These are phyloP conservation scores for Mycocentrospora acerina DNA, from an alignment of 2,329 filamentous ascomycete genomes.

Conservation along the genomic window DNA sequence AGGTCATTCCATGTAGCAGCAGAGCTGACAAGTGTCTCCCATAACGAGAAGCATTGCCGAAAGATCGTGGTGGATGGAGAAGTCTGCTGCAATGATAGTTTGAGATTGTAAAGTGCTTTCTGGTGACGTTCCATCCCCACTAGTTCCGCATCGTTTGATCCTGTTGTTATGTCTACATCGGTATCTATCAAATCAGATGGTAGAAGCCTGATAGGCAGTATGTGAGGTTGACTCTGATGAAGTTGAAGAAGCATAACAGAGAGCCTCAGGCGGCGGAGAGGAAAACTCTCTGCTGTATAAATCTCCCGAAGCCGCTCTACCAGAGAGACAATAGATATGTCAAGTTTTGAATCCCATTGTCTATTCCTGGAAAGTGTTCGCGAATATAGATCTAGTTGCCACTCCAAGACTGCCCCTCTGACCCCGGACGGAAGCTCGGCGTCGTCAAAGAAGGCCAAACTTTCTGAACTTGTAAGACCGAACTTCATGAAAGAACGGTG, in stretches of 20 bases:
- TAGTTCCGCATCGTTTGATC: slow-evolving; percentile 38
- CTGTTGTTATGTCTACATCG: not conserved
- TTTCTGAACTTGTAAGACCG: slow-evolving; percentile 52
- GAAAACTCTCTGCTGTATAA: slow-evolving; percentile 30
- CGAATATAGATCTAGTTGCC: slow-evolving; percentile 40
- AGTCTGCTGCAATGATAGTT: slow-evolving; percentile 45
- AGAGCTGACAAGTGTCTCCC: slow-evolving; percentile 42
- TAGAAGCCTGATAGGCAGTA: slow-evolving; percentile 42
- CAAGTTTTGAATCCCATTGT: slow-evolving; percentile 29
- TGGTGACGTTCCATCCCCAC: slow-evolving; percentile 38
- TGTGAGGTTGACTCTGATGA: slow-evolving; percentile 62
- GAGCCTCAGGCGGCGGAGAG: slow-evolving; percentile 35
- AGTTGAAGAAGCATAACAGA: slow-evolving; percentile 31
- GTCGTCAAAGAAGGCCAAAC: slow-evolving; percentile 48
- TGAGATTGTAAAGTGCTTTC: slow-evolving; percentile 40
- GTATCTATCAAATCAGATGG: slow-evolving; percentile 1
- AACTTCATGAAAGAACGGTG: slow-evolving; percentile 53
- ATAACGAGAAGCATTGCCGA: slow-evolving; percentile 34
- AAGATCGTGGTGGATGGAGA: slow-evolving; percentile 26
- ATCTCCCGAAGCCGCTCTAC: slow-evolving; percentile 25
- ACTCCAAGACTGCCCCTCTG: slow-evolving; percentile 46
- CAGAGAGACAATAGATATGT: slow-evolving; percentile 24
- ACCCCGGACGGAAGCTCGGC: slow-evolving; percentile 23
- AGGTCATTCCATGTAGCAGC: slow-evolving; percentile 43
- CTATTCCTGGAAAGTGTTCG: slow-evolving; percentile 34